Evolutionary conservation across 1,139 yeast species (phyloP), one percentile per base, ranked within the genome.

Genomic region (Candida neerlandica): DNA sequence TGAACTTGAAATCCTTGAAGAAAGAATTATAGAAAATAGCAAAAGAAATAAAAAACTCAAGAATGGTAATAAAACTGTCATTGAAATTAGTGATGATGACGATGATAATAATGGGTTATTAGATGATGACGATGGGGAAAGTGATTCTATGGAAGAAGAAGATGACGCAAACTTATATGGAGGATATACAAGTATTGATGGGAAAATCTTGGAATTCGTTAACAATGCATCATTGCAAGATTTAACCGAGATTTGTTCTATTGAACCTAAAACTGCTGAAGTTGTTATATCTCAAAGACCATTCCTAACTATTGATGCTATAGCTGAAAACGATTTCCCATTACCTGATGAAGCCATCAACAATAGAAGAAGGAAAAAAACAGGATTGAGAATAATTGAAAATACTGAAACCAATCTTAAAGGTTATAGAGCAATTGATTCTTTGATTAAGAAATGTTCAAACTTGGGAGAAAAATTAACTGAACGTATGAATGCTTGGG

Each of bases 351-450:
- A 66, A 16, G 53, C 52, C 35, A 64, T 59, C 51, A 67, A 73
- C 55, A 70, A 73, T 21, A 69, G 69, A 14, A 69, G 69, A 14
- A 70, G 71, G 43, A 87, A 86, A 65, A 76, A 86, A 2, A 78
- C 82, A 44, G 97, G 97, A 9, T 86, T 86, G 58, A 82, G 84
- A 62, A 79, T 90, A 44, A 80, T 91, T 23, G 96, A 89, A 53
- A 86, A 80, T 32, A 81, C 90, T 6, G 81, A 80, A 49, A 71
- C 76, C 53, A 85, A 92, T 18, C 74, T 94, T 56, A 82, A 84
- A 58, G 99, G 99, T 3, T 95, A 94, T 64, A 86, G 85, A 54
- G 98, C 99, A 0, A 96, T 94, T 35, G 98, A 94, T 61, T 86
- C 96, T 21, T 75, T 95, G 57, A 89, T 95, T 51, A 84, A 85